Evolutionary conservation across 192 early-diverging fungal genomes (phyloP).

Genomic region (Rhizophlyctis rosea): DNA sequence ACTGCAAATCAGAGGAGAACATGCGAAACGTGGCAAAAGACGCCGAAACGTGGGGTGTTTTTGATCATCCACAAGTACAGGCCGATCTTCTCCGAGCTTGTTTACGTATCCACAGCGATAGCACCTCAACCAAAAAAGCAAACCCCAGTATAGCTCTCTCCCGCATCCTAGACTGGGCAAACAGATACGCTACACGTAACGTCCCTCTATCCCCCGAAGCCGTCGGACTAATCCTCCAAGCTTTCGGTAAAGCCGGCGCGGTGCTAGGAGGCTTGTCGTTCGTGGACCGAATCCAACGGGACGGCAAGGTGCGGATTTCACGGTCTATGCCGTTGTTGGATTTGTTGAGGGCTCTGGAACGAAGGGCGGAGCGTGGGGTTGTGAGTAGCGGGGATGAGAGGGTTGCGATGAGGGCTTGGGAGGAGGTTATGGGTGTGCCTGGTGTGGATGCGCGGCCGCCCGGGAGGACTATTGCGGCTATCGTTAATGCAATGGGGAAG

Average conservation of each 20-base stretch:
- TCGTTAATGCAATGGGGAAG: constrained; percentile 21
- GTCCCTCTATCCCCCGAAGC: constrained; percentile 13
- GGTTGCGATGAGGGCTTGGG: constrained; percentile 17
- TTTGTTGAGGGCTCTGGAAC: constrained; percentile 3
- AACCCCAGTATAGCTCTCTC: neutral
- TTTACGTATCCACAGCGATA: neutral
- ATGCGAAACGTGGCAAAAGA: constrained; percentile 14
- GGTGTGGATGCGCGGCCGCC: constrained; percentile 7
- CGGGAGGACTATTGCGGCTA: constrained; percentile 5
- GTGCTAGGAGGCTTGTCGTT: constrained; percentile 5
- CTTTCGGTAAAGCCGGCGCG: constrained; percentile 3
- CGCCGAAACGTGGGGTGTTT: constrained; percentile 11
- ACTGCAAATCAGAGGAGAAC: constrained; percentile 6
- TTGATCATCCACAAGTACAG: constrained; percentile 13
- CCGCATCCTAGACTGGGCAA: constrained; percentile 18
- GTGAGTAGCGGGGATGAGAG: neutral
- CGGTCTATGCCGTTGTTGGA: neutral
- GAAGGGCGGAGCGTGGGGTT: neutral
- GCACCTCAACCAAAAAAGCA: no score
- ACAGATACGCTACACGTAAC: constrained; percentile 11
- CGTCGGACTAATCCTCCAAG: constrained; percentile 10
- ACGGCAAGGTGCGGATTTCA: no score
- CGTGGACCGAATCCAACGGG: constrained; percentile 13
- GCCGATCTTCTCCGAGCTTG: constrained; percentile 14
- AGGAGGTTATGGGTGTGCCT: neutral